These are phyloP conservation scores for Hypoxylon trugodes DNA, from an alignment of 495 filamentous ascomycete species.

Conservation along the genomic window DNA sequence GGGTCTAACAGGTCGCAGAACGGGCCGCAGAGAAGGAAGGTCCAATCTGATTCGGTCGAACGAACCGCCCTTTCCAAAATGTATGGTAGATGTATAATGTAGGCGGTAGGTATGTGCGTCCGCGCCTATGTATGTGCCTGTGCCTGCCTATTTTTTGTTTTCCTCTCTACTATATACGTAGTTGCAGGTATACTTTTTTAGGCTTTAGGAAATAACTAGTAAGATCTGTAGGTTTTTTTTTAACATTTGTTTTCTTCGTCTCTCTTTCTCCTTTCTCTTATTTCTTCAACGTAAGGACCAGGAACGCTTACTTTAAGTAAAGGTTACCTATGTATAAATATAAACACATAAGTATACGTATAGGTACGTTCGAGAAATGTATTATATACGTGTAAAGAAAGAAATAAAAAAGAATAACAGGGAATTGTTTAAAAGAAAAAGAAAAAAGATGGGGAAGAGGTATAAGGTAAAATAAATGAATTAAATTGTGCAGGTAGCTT, in stretches of 20 bases:
- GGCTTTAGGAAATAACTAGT: constrained; percentile 11
- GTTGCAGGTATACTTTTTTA: constrained; percentile 6
- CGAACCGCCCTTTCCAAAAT: constrained; percentile 10
- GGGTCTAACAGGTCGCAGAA: constrained; percentile 41
- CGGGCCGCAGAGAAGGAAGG: constrained; percentile 39
- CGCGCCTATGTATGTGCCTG: background rate
- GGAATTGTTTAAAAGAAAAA: too few species aligned
- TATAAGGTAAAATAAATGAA: background rate
- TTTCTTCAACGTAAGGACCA: background rate
- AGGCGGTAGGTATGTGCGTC: background rate
- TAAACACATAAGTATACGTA: background rate
- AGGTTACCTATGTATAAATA: background rate
- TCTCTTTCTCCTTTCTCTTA: background rate
- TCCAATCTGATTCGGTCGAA: constrained; percentile 39
- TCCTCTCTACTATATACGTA: too few species aligned
- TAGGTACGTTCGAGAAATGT: too few species aligned
- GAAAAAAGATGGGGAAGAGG: background rate
- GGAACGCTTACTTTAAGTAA: background rate
- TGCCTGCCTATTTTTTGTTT: background rate
- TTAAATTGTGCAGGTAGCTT: constrained; percentile 19
- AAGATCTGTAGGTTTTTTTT: background rate
- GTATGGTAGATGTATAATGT: constrained; percentile 3
- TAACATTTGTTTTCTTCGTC: background rate
- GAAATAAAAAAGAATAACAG: too few species aligned
- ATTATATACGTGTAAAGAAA: too few species aligned